Conservation (phyloP, 169 alveolate genomes). For the Plasmodium sp. region DNA sequence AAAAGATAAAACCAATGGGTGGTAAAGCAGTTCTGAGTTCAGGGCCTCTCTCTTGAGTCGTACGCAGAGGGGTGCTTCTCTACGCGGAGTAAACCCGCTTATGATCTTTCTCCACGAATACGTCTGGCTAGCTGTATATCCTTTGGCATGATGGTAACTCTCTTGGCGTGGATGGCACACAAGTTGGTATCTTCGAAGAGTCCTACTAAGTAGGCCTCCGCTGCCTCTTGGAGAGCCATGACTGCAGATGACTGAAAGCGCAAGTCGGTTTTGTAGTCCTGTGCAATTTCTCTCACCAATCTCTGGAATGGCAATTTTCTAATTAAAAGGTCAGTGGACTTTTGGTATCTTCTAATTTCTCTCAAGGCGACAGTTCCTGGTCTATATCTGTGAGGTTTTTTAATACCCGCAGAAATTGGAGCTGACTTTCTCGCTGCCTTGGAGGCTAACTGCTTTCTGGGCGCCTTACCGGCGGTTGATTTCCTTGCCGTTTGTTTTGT, state of each 20-base stretch:
- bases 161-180: slow-evolving; percentile 99
- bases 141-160: slow-evolving; percentile 99
- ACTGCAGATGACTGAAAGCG: slow-evolving; percentile 99
- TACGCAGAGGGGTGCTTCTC: background rate
- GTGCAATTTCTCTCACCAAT: slow-evolving; percentile 97
- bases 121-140: slow-evolving; percentile 99
- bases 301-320: slow-evolving; percentile 99
- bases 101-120: slow-evolving; percentile 97
- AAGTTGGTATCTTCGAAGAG: slow-evolving; percentile 99
- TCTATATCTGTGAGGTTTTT: slow-evolving; percentile 96
- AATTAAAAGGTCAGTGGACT: slow-evolving; percentile 97
- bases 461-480: slow-evolving; percentile 98
- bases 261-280: slow-evolving; percentile 98
- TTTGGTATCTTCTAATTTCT: slow-evolving; percentile 98
- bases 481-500: slow-evolving; percentile 98
- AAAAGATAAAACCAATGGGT: background rate
- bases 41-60: background rate
- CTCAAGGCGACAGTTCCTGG: slow-evolving; percentile 99
- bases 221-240: slow-evolving; percentile 99
- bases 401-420: slow-evolving; percentile 93
- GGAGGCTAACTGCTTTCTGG: slow-evolving; percentile 96
- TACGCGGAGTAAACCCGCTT: background rate
- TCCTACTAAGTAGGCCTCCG: slow-evolving; percentile 99
- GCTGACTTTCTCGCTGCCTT: slow-evolving; percentile 97
- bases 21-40: background rate